A percentile compares a stretch with the other conserved stretches of the same genome.
phyloP scores from a whole-genome alignment of 192 early-diverging fungal genomes.

The Coemansia sp. region DNA sequence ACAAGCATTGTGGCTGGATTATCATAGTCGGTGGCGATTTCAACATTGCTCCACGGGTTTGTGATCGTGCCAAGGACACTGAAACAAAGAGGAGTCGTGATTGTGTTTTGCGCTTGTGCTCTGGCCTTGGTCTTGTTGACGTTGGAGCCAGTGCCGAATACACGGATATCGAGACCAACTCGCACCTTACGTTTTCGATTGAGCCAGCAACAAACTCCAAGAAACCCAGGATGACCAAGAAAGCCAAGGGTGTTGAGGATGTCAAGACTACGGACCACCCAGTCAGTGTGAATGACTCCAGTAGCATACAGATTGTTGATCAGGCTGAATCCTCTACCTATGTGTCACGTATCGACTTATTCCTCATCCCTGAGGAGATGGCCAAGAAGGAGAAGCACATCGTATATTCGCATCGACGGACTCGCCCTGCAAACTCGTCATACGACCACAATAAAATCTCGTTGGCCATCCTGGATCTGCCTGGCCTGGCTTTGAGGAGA shows the following conservation, averaged over 20 bases:
- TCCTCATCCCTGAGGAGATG: neutral
- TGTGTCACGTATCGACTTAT: neutral
- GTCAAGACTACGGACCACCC: too few relatives aligned
- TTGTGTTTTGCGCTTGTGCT: neutral
- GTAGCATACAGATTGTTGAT: neutral
- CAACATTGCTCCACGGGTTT: neutral
- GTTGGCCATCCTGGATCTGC: too few relatives aligned
- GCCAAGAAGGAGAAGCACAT: neutral
- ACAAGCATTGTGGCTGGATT: neutral
- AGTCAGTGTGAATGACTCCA: neutral
- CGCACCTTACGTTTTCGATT: neutral
- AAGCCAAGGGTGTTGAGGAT: neutral
- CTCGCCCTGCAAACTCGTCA: too few relatives aligned
- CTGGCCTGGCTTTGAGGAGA: too few relatives aligned
- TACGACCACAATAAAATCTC: too few relatives aligned
- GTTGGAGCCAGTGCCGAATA: neutral
- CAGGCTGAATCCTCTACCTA: neutral
- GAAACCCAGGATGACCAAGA: too few relatives aligned
- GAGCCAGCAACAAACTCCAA: too few relatives aligned
- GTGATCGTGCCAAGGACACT: neutral
- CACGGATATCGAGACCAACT: neutral
- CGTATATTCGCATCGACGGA: too few relatives aligned
- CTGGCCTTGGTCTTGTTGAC: neutral
- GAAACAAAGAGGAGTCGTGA: neutral
- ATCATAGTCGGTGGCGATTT: neutral